Percentiles rank a stretch among this genome's conserved stretches.
These are phyloP conservation scores for Termitomyces sp. DNA, from an alignment of 768 basidiomycete species.

Conservation along the genomic window DNA sequence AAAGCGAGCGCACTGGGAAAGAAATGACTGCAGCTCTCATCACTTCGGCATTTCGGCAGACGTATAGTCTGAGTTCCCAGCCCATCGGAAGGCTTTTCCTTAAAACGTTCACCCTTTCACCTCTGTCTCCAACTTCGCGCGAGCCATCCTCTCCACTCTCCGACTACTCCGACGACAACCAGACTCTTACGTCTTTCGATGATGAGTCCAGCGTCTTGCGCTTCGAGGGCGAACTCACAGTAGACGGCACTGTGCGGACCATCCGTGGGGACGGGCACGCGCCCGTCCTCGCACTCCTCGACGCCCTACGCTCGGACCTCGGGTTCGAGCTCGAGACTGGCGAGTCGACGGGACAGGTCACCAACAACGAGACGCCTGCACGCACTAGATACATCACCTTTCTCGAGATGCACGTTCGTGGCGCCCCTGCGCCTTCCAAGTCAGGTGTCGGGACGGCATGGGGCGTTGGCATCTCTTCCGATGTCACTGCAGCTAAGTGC, in stretches of 20 bases:
- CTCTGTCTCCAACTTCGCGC: constrained; percentile 32
- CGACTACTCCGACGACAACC: constrained; percentile 45
- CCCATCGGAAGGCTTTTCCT: constrained; percentile 64
- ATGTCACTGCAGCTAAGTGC: constrained; percentile 66
- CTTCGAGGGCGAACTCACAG: constrained; percentile 63
- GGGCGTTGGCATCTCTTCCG: constrained; percentile 75
- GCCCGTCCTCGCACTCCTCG: constrained; percentile 69
- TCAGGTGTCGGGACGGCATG: constrained; percentile 50
- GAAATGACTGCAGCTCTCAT: constrained; percentile 80
- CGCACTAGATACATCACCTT: constrained; percentile 63
- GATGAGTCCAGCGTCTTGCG: constrained; percentile 22
- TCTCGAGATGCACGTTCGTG: constrained; percentile 60
- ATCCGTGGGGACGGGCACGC: constrained; percentile 78
- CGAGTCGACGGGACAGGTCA: constrained; percentile 70
- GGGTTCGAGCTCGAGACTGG: constrained; percentile 61
- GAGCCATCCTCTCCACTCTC: constrained; percentile 33
- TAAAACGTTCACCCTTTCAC: constrained; percentile 52
- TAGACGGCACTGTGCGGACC: constrained; percentile 59
- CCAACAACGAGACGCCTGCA: constrained; percentile 29
- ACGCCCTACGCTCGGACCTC: constrained; percentile 64
- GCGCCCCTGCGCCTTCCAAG: constrained; percentile 37
- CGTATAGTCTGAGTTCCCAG: constrained; percentile 59
- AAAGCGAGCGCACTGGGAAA: constrained; percentile 70
- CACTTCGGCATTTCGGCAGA: constrained; percentile 58
- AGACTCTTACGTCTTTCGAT: constrained; percentile 19